phyloP scores from a whole-genome alignment of 2,329 filamentous ascomycete species.

The Ascochyta clinopodiicola region DNA sequence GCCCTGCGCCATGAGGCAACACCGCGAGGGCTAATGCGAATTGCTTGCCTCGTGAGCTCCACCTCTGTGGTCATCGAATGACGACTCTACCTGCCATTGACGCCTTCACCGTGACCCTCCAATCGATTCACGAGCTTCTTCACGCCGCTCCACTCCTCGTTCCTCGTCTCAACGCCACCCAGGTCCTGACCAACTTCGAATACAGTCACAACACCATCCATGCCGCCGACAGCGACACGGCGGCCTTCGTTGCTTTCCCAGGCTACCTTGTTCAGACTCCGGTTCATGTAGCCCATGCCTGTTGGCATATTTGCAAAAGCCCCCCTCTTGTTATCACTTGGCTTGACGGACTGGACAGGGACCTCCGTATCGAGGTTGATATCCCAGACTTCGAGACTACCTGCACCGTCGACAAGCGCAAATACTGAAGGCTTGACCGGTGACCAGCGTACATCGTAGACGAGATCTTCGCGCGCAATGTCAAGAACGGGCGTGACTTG shows the following conservation, averaged over 20 bases:
- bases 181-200: constrained; percentile 88
- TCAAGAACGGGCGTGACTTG: constrained; percentile 81
- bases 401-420: constrained; percentile 90
- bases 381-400: constrained; percentile 93
- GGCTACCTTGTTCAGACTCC: constrained; percentile 90
- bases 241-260: constrained; percentile 93
- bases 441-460: constrained; percentile 96
- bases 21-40: not conserved
- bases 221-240: constrained; percentile 85
- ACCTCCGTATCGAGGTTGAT: constrained; percentile 92
- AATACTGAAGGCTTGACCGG: constrained; percentile 94
- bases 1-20: not conserved
- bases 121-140: constrained; percentile 85
- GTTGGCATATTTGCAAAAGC: constrained; percentile 46
- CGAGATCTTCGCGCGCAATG: constrained; percentile 91
- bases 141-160: constrained; percentile 91
- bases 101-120: constrained; percentile 56
- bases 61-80: not conserved
- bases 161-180: constrained; percentile 84
- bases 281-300: constrained; percentile 69
- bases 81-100: constrained; percentile 31
- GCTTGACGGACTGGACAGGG: constrained; percentile 80
- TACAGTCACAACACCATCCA: constrained; percentile 87
- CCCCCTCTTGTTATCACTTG: constrained; percentile 59
- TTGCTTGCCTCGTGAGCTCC: too few species aligned